phyloP scores from a whole-genome alignment of 225 moss, liverwort and hornwort species.

The Pseudoscleropodium purum region DNA sequence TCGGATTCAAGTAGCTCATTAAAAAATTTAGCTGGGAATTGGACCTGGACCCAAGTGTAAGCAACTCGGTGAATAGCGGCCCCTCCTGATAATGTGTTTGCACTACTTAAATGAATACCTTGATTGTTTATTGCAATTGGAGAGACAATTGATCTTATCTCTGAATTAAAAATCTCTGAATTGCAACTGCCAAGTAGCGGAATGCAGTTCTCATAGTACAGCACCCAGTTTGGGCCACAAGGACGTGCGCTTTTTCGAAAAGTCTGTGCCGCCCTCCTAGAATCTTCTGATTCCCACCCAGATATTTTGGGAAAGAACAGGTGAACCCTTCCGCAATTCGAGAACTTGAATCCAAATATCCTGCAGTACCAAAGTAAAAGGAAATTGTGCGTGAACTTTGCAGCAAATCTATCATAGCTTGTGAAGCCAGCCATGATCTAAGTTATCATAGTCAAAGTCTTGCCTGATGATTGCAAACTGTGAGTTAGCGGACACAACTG shows the following conservation, averaged over 20 bases:
- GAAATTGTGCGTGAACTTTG: not conserved
- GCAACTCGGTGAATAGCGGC: not conserved
- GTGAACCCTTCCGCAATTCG: not conserved
- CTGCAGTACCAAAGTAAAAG: not conserved
- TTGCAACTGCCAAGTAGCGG: not conserved
- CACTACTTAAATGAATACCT: no score
- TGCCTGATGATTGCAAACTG: not conserved
- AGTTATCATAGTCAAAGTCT: not conserved
- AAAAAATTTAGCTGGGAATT: no score
- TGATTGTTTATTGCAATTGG: not conserved
- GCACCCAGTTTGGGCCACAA: not conserved
- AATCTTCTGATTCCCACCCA: not conserved
- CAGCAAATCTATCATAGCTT: not conserved
- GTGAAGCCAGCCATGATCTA: not conserved
- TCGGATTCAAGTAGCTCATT: no score
- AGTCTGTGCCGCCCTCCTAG: not conserved
- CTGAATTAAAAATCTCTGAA: no score
- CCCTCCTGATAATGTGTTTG: not conserved
- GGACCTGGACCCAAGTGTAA: no score
- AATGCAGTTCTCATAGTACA: not conserved
- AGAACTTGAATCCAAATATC: not conserved
- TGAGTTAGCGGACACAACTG: not conserved
- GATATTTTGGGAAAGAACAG: not conserved
- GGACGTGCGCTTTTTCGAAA: not conserved
- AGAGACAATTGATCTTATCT: not conserved